phyloP scores from a whole-genome alignment of 257 asterid genomes.

The Przewalskia tangutica region DNA sequence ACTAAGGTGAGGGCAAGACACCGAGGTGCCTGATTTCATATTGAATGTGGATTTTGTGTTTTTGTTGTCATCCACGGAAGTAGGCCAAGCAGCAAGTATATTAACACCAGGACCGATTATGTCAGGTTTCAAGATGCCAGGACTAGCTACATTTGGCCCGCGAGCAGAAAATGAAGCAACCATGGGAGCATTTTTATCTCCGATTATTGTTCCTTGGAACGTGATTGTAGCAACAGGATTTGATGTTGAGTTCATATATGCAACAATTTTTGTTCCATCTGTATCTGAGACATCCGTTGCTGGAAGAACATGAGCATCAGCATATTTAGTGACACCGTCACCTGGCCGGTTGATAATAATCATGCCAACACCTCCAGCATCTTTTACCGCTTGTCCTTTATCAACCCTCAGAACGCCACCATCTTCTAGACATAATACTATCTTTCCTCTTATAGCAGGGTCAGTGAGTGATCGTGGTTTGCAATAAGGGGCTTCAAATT shows the following conservation, averaged over 20 bases:
- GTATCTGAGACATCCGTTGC: conserved; percentile 8
- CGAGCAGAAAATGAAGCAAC: conserved; percentile 40
- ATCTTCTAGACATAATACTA: conserved; percentile 25
- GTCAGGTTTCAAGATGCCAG: conserved; percentile 53
- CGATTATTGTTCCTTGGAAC: conserved; percentile 37
- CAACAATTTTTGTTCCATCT: conserved; percentile 8
- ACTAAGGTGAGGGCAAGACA: conserved; percentile 40
- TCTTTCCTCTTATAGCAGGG: conserved; percentile 25
- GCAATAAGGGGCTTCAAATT: conserved; percentile 11
- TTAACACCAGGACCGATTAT: conserved; percentile 53
- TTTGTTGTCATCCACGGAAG: conserved; percentile 15
- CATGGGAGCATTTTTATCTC: conserved; percentile 26
- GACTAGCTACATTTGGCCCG: conserved; percentile 31
- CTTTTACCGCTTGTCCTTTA: conserved; percentile 24
- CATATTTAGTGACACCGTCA: conserved; percentile 12
- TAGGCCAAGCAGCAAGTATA: conserved; percentile 44
- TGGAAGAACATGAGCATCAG: conserved; percentile 22
- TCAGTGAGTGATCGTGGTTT: neutral
- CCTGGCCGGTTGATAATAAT: conserved; percentile 11
- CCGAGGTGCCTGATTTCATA: conserved; percentile 41
- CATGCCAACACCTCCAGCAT: conserved; percentile 41
- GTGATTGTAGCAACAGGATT: conserved; percentile 17
- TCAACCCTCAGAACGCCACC: neutral
- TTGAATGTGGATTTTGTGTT: conserved; percentile 24
- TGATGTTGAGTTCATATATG: conserved; percentile 22